A percentile compares a stretch with the other conserved stretches of the same genome.
phyloP scores from a whole-genome alignment of 208 protist species.

The Angomonas deanei region DNA sequence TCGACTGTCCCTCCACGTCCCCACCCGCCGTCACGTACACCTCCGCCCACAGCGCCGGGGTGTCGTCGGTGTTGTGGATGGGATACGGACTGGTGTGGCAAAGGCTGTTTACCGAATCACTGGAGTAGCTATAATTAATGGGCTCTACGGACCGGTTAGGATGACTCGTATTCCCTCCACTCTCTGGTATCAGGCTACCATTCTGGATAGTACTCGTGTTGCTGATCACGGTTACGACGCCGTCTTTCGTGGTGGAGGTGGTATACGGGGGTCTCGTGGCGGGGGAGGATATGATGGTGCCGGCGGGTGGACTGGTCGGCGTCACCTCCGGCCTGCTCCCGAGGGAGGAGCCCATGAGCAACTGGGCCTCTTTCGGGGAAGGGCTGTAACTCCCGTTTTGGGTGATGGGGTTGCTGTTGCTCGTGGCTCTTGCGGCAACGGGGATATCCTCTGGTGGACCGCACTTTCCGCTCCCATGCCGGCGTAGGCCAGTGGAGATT shows the following conservation, averaged over 20 bases:
- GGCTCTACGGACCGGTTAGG: background rate
- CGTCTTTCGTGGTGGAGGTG: no score
- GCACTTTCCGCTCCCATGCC: constrained; percentile 1
- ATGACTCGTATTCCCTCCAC: no score
- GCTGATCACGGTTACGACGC: no score
- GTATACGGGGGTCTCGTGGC: background rate
- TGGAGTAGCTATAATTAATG: background rate
- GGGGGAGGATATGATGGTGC: background rate
- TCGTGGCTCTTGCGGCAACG: background rate
- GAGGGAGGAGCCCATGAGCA: background rate
- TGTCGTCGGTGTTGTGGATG: background rate
- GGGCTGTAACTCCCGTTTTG: background rate
- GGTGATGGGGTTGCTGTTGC: background rate
- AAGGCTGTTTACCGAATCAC: background rate
- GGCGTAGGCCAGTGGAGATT: background rate
- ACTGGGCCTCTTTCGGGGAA: background rate
- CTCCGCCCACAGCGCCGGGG: no score
- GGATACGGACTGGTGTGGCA: background rate
- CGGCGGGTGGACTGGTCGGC: background rate
- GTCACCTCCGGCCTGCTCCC: background rate
- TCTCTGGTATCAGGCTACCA: no score
- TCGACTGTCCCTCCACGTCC: no score
- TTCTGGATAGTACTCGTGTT: no score
- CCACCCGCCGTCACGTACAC: no score
- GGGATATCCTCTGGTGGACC: no score